Evolutionary conservation across 148 eudicot species (phyloP).

Genomic region (Mesembryanthemum crystallinum): DNA sequence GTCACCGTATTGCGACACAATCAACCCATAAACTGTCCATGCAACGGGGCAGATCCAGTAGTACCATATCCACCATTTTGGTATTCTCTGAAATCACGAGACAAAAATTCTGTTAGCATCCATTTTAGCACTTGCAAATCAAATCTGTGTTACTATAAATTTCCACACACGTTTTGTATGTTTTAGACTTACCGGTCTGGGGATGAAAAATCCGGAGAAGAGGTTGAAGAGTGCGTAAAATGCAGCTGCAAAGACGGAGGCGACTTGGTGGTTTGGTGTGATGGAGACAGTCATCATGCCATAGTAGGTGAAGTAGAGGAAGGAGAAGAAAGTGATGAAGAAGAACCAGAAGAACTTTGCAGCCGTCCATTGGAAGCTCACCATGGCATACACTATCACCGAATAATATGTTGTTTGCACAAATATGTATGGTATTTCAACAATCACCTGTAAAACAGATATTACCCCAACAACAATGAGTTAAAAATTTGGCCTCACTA

Average conservation of each 20-base stretch:
- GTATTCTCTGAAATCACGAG: conserved; percentile 62
- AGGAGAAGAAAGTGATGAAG: conserved; percentile 74
- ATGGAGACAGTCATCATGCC: conserved; percentile 99
- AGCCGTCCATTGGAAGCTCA: conserved; percentile 79
- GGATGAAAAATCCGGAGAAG: conserved; percentile 96
- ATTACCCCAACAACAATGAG: neutral
- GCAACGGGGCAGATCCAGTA: conserved; percentile 97
- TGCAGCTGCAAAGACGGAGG: conserved; percentile 87
- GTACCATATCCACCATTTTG: conserved; percentile 98
- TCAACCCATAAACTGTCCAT: conserved; percentile 91
- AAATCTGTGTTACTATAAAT: too few species aligned
- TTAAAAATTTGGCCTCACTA: neutral
- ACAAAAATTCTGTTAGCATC: neutral
- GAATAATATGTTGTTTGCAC: conserved; percentile 60
- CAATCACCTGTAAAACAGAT: conserved; percentile 48
- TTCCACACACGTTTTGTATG: too few species aligned
- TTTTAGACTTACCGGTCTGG: conserved; percentile 84
- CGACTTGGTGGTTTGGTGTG: conserved; percentile 95
- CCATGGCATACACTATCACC: conserved; percentile 83
- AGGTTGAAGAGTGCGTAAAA: conserved; percentile 88
- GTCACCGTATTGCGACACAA: conserved; percentile 85
- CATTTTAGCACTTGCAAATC: too few species aligned
- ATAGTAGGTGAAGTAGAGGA: conserved; percentile 89
- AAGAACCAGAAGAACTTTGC: conserved; percentile 90
- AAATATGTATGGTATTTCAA: conserved; percentile 78